Base-by-base conservation (phyloP, 148 eudicot species). In the Rhododendron vialii region DNA sequence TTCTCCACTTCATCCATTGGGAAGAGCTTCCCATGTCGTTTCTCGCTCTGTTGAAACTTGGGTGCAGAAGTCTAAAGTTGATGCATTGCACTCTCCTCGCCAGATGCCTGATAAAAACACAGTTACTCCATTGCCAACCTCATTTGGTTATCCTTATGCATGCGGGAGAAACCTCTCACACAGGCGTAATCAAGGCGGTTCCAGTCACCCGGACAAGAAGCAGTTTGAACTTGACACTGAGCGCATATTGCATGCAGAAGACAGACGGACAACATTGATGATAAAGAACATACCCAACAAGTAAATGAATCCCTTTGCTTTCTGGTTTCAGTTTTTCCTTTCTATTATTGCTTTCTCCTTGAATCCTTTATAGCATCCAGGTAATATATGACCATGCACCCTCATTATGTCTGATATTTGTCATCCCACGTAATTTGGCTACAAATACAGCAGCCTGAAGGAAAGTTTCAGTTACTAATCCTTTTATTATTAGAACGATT, bases 241-340 rank as follows among this genome's bases (percentile, higher is more conserved):
- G 35, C 92, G 95, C 57, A 93, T 94, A 83, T 84, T 91, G 88
- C 87, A 91, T 61, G 92, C 94, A 86, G 95, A 93, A 76, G 95
- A 94, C 84, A 83, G 24, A 51, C 91, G 95, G 51, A 93, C 98
- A 26, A 94, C 95, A 43, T 86, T 94, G 85, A 94, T 94, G 95
- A 92, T 94, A 43, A 94, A 93, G 87, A 94, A 94, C 79, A 94
- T 94, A 85, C 98, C 98, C 53, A 94, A 94, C 92, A 94, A 94
- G 98, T 94, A 92, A 63, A 81, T 57, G 51, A 20, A 20, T 20
- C 50, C 65, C 50, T 55, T 69, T 87, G n/a, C 26, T 85, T 43
- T 17, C 78, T 15, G 18, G 33, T 59, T 87, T 30, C 45, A 13
- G 26, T 76, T 47, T n/a, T 86, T 13, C 2, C 38, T 65, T 85